These are phyloP conservation scores for Cyclospora cayetanensis DNA, from an alignment of 169 alveolate species.

Conservation along the genomic window DNA sequence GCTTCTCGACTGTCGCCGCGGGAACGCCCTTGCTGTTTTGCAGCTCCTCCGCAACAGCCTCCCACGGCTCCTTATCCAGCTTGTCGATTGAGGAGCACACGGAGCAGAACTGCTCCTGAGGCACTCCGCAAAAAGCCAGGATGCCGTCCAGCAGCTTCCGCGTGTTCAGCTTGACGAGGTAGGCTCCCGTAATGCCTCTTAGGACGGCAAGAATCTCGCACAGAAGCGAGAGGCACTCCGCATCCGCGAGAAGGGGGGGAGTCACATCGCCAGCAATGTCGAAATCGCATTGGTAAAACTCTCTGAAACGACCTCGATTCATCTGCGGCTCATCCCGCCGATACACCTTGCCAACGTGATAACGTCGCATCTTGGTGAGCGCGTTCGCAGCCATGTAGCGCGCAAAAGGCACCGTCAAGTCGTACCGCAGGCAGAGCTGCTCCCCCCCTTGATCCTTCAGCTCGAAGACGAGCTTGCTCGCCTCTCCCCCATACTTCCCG, in stretches of 20 bases:
- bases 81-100: slow-evolving; percentile 96
- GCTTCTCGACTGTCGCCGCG: slow-evolving; percentile 67
- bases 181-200: slow-evolving; percentile 84
- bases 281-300: slow-evolving; percentile 97
- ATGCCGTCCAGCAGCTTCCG: slow-evolving; percentile 91
- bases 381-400: slow-evolving; percentile 92
- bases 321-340: slow-evolving; percentile 98
- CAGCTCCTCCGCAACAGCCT: slow-evolving; percentile 91
- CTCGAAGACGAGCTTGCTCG: slow-evolving; percentile 95
- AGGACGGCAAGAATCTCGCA: slow-evolving; percentile 86
- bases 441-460: slow-evolving; percentile 98
- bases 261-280: slow-evolving; percentile 93
- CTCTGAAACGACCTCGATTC: slow-evolving; percentile 96
- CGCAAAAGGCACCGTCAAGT: slow-evolving; percentile 98
- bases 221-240: slow-evolving; percentile 94
- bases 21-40: slow-evolving; percentile 90
- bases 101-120: slow-evolving; percentile 87
- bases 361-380: slow-evolving; percentile 91
- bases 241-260: slow-evolving; percentile 41
- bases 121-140: slow-evolving; percentile 90
- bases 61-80: slow-evolving; percentile 96
- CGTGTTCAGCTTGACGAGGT: slow-evolving; percentile 92
- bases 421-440: slow-evolving; percentile 95
- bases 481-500: slow-evolving; percentile 97
- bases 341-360: slow-evolving; percentile 93